Conservation (phyloP, 164 flowering plant species). For the Santalum album region DNA sequence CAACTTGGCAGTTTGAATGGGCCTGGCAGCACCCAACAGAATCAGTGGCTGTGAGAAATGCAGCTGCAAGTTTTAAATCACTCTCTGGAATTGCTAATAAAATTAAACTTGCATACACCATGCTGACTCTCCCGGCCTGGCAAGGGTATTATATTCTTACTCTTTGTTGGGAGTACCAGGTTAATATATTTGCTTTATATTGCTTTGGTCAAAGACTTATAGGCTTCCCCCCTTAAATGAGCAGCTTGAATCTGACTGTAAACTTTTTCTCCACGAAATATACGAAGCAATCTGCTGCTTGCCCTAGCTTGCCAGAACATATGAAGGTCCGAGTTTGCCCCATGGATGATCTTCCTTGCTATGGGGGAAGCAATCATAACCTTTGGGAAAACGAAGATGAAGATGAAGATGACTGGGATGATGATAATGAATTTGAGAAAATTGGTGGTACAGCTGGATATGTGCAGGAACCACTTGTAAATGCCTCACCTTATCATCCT, state of each 20-base stretch:
- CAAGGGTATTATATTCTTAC: slow-evolving; percentile 29
- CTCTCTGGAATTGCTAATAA: slow-evolving; percentile 64
- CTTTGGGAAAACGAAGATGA: slow-evolving; percentile 11
- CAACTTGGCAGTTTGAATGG: slow-evolving; percentile 84
- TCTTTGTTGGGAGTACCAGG: neutral
- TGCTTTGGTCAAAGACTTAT: neutral
- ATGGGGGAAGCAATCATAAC: slow-evolving; percentile 15
- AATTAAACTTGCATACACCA: slow-evolving; percentile 73
- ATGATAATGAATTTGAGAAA: slow-evolving; percentile 18
- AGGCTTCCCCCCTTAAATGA: slow-evolving; percentile 1
- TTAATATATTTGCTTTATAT: neutral
- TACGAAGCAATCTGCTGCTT: slow-evolving; percentile 39
- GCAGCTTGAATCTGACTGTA: slow-evolving; percentile 63
- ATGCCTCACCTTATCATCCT: neutral
- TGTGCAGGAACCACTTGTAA: neutral
- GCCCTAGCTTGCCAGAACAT: slow-evolving; percentile 67
- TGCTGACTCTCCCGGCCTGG: slow-evolving; percentile 87
- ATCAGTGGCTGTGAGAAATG: slow-evolving; percentile 70
- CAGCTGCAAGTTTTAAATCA: slow-evolving; percentile 66
- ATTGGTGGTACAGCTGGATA: slow-evolving; percentile 1
- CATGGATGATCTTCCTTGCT: slow-evolving; percentile 82
- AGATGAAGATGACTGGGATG: slow-evolving; percentile 15
- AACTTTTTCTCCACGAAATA: slow-evolving; percentile 83
- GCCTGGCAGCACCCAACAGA: slow-evolving; percentile 95
- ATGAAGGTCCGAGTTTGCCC: slow-evolving; percentile 56